Evolutionary conservation across 2,329 filamentous ascomycete genomes (phyloP).

Genomic region (Dothideomycetes sp.): DNA sequence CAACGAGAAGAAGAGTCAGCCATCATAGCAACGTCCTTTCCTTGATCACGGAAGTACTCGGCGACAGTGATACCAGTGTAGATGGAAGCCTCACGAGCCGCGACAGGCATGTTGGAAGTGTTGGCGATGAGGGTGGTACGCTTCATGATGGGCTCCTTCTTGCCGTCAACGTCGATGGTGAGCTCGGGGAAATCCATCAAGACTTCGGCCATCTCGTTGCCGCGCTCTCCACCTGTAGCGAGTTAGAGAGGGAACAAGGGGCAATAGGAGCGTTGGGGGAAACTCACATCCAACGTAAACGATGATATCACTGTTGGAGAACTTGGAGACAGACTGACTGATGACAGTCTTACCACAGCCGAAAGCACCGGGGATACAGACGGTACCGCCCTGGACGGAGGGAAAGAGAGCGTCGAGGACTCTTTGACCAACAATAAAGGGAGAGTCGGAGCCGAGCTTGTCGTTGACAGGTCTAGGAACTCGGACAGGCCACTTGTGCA

Average conservation of each 20-base stretch:
- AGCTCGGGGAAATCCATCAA: slow-evolving; percentile 99
- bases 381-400: slow-evolving; percentile 90
- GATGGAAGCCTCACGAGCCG: slow-evolving; percentile 94
- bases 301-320: slow-evolving; percentile 98
- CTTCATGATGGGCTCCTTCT: slow-evolving; percentile 99
- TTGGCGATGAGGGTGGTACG: slow-evolving; percentile 97
- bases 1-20: slow-evolving; percentile 95
- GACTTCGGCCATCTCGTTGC: slow-evolving; percentile 99
- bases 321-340: slow-evolving; percentile 96
- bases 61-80: slow-evolving; percentile 93
- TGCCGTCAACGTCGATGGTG: slow-evolving; percentile 84
- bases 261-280: no score
- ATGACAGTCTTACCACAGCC: slow-evolving; percentile 99
- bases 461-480: slow-evolving; percentile 86
- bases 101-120: slow-evolving; percentile 99
- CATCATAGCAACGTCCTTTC: slow-evolving; percentile 99
- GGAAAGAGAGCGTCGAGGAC: slow-evolving; percentile 95
- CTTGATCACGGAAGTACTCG: slow-evolving; percentile 95
- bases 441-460: slow-evolving; percentile 78
- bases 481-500: slow-evolving; percentile 97
- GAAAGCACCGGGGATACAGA: slow-evolving; percentile 96
- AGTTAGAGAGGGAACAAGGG: no score
- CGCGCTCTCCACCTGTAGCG: slow-evolving; percentile 62
- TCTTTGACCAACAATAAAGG: slow-evolving; percentile 93
- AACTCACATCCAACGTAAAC: slow-evolving; percentile 72